Evolutionary conservation across 2,329 filamentous ascomycete genomes (phyloP), one percentile per base, ranked within the genome.

Genomic region (Talaromyces funiculosus): DNA sequence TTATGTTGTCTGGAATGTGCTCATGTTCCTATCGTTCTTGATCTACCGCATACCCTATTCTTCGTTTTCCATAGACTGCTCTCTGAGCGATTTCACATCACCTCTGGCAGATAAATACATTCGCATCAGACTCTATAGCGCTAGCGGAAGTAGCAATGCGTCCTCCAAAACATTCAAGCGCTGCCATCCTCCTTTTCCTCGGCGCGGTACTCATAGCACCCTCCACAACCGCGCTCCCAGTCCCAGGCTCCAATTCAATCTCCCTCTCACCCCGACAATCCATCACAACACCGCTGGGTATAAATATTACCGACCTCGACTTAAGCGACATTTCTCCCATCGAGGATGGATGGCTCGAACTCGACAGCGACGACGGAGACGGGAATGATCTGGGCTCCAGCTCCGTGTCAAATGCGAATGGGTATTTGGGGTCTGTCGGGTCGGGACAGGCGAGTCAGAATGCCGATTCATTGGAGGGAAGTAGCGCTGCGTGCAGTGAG

Each of bases 401-500:
- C 20, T 43, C 40, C 20, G 40, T 43, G 20, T 43, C 40, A 4
- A 24, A 43, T 24, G 40, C 40, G 20, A 43, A 43, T 8, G 40
- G 40, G 40, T 43, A 43, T 43, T 8, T 59, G 37, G 57, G 57
- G 3, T 59, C 57, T 2, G 18, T 59, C 16, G 57, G 57, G 9
- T 53, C 57, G 16, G 57, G 57, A 4, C 57, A 59, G 43, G 57
- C 57, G 4, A 38, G 33, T 47, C 57, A 59, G 45, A 59, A 59
- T 38, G 45, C 33, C 6, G 3, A 59, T 7, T 59, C 57, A 9
- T n/a, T 59, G 35, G 57, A 59, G 10, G 57, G 57, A 2, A 59
- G 37, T 51, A 59, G 47, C 35, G 57, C 57, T 22, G 45, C 57
- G 4, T 59, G 57, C 47, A 53, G 57, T 59, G 37, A 53, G 57